phyloP scores from a whole-genome alignment of 306 rosid genomes.

The Astragalus glycyphyllos region DNA sequence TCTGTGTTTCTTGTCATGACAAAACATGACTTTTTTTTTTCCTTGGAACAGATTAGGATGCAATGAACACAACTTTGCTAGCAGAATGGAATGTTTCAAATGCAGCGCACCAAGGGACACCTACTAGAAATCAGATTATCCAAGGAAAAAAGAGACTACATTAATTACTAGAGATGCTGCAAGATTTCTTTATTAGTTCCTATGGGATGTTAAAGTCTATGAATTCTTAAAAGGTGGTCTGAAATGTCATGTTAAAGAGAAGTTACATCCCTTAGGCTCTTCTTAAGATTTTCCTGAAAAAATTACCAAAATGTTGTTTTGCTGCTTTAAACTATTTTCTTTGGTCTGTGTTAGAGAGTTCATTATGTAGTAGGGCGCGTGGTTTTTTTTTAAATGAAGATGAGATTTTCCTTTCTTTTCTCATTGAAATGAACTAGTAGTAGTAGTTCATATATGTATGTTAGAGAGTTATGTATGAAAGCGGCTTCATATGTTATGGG shows the following conservation, averaged over 20 bases:
- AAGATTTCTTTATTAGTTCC: constrained; percentile 47
- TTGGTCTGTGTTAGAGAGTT: constrained; percentile 52
- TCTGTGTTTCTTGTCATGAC: constrained; percentile 6
- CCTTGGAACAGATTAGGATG: constrained; percentile 73
- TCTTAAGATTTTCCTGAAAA: constrained; percentile 49
- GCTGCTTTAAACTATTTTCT: constrained; percentile 50
- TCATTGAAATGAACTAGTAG: constrained; percentile 32
- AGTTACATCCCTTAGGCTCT: constrained; percentile 49
- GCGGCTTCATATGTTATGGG: too few relatives aligned
- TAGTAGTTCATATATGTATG: neutral
- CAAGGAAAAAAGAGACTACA: constrained; percentile 48
- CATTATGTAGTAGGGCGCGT: constrained; percentile 56
- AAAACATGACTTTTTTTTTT: neutral
- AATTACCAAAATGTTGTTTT: constrained; percentile 54
- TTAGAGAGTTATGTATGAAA: neutral
- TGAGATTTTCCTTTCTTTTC: constrained; percentile 47
- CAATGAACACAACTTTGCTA: constrained; percentile 97
- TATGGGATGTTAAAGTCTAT: constrained; percentile 46
- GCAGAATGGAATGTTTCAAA: constrained; percentile 94
- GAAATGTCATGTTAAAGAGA: constrained; percentile 42
- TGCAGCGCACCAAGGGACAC: constrained; percentile 97
- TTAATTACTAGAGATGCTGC: constrained; percentile 40
- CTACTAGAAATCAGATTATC: constrained; percentile 51
- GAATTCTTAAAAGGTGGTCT: constrained; percentile 40
- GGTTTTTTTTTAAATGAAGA: constrained; percentile 57